Percentiles rank a stretch among this genome's conserved stretches.
Conservation (phyloP, 495 filamentous ascomycete species). For the Amphirosellinia nigrospora region DNA sequence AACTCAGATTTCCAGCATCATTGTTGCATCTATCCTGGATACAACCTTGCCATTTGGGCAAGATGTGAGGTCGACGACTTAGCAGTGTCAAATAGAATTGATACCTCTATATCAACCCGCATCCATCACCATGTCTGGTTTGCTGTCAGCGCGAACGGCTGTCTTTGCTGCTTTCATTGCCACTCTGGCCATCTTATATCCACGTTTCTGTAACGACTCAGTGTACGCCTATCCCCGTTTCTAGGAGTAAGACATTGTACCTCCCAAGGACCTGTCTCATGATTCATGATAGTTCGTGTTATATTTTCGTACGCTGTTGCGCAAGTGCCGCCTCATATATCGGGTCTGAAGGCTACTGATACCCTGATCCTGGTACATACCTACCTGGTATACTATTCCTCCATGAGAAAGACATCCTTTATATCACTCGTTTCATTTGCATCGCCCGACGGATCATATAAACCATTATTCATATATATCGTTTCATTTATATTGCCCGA, state of each 20-base stretch:
- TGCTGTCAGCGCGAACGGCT: neutral
- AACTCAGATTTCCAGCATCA: neutral
- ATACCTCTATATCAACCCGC: neutral
- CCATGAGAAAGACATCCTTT: neutral
- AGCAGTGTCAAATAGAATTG: conserved; percentile 1
- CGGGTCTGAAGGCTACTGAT: conserved; percentile 29
- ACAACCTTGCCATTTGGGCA: neutral
- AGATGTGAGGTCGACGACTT: neutral
- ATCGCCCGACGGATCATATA: too few species aligned
- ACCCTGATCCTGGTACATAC: conserved; percentile 5
- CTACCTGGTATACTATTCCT: conserved; percentile 8
- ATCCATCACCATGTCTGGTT: conserved; percentile 17
- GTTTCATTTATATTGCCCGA: too few species aligned
- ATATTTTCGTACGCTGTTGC: neutral
- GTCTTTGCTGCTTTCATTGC: conserved; percentile 22
- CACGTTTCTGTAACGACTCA: conserved; percentile 26
- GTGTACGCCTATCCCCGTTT: conserved; percentile 27
- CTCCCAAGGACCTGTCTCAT: neutral
- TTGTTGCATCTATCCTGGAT: neutral
- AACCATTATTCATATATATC: too few species aligned
- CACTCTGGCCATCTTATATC: conserved; percentile 35
- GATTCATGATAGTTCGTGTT: conserved; percentile 1
- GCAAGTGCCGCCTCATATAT: conserved; percentile 25
- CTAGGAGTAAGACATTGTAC: neutral
- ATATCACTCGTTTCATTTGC: too few species aligned